phyloP scores from a whole-genome alignment of 768 basidiomycete genomes.

The Leccinum longicurvipes region DNA sequence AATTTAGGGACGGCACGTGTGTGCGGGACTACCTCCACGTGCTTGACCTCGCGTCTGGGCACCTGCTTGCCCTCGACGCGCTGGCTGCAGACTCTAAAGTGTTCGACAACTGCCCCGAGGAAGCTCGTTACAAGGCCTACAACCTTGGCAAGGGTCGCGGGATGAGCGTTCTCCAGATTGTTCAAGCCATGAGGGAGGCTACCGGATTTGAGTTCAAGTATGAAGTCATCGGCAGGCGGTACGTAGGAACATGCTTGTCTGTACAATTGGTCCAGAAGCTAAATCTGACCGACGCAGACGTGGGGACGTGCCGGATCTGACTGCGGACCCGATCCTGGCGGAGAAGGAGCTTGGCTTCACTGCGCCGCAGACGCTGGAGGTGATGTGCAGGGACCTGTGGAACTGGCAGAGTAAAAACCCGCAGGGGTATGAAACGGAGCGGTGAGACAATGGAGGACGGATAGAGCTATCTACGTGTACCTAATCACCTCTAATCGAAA shows the following conservation, averaged over 20 bases:
- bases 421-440: slow-evolving; percentile 54
- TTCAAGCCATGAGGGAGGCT: slow-evolving; percentile 91
- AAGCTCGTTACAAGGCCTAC: slow-evolving; percentile 84
- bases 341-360: slow-evolving; percentile 92
- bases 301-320: slow-evolving; percentile 95
- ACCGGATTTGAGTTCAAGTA: slow-evolving; percentile 86
- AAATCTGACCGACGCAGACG: slow-evolving; percentile 43
- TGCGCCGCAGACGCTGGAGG: slow-evolving; percentile 74
- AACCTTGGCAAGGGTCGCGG: slow-evolving; percentile 95
- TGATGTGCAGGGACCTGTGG: slow-evolving; percentile 97
- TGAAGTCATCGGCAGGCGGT: slow-evolving; percentile 90
- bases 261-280: slow-evolving; percentile 1
- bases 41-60: slow-evolving; percentile 92
- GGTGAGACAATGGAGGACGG: slow-evolving; percentile 9
- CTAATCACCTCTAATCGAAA: slow-evolving; percentile 21
- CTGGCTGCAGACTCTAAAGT: slow-evolving; percentile 53
- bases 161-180: slow-evolving; percentile 89
- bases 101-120: slow-evolving; percentile 53
- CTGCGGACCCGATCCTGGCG: slow-evolving; percentile 88
- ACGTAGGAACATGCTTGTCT: slow-evolving; percentile 26
- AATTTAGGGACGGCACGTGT: slow-evolving; percentile 84
- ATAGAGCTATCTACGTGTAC: slow-evolving; percentile 13
- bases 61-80: slow-evolving; percentile 87
- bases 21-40: slow-evolving; percentile 96
- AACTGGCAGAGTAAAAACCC: slow-evolving; percentile 98